Percentiles rank a stretch among this genome's conserved stretches.
These are phyloP conservation scores for Pleurotus platypus DNA, from an alignment of 768 basidiomycete species.

Conservation along the genomic window DNA sequence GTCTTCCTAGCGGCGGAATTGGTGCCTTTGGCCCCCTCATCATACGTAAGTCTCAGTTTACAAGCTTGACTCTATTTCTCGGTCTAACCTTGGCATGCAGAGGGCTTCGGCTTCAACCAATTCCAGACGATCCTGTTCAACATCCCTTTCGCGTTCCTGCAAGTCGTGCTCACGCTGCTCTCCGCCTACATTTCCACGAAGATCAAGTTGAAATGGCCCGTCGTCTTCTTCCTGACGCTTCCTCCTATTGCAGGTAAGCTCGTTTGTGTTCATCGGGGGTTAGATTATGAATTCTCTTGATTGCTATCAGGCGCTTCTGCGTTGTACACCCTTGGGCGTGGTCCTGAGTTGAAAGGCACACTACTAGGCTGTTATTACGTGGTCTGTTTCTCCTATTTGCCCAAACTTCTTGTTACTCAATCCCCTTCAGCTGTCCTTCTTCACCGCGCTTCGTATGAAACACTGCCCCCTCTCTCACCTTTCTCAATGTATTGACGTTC, in stretches of 20 bases:
- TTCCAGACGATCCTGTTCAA: conserved; percentile 45
- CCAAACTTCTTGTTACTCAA: background rate
- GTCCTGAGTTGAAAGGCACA: conserved; percentile 21
- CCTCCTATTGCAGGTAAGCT: conserved; percentile 33
- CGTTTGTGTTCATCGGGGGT: background rate
- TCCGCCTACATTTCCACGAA: conserved; percentile 31
- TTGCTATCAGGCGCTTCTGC: conserved; percentile 19
- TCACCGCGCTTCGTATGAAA: conserved; percentile 27
- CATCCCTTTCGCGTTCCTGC: conserved; percentile 41
- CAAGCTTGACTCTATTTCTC: background rate
- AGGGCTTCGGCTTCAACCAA: conserved; percentile 38
- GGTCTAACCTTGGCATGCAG: conserved; percentile 9
- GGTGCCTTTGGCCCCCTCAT: conserved; percentile 41
- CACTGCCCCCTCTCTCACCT: background rate
- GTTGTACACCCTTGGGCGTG: conserved; percentile 29
- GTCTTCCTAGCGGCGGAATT: conserved; percentile 37
- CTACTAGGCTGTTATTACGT: conserved; percentile 37
- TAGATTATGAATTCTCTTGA: background rate
- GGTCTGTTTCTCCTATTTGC: conserved; percentile 15
- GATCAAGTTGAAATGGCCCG: conserved; percentile 36
- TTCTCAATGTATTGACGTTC: background rate
- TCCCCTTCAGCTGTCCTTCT: conserved; percentile 27
- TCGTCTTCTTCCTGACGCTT: conserved; percentile 30
- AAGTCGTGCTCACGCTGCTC: conserved; percentile 32
- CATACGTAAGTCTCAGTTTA: conserved; percentile 21